phyloP scores from a whole-genome alignment of 164 flowering plant species.

The Tinospora cordifolia region DNA sequence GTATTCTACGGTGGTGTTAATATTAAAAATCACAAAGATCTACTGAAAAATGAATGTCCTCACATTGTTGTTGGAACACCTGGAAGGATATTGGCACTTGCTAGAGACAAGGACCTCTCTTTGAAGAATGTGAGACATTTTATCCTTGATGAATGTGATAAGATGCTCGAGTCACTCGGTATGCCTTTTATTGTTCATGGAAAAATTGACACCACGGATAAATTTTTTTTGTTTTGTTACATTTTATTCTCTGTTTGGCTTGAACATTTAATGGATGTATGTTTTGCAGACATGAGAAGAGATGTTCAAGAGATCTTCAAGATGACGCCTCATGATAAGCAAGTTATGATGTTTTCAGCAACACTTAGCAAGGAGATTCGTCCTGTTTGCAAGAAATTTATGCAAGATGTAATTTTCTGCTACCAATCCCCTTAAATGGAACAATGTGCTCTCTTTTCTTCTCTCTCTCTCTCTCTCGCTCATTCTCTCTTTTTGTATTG shows the following conservation, averaged over 20 bases:
- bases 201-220: background rate
- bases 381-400: conserved; percentile 97
- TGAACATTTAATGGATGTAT: conserved; percentile 2
- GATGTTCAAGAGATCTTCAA: conserved; percentile 97
- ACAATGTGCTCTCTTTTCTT: conserved; percentile 8
- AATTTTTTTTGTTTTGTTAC: too few relatives aligned
- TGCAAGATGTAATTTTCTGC: conserved; percentile 99
- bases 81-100: conserved; percentile 79
- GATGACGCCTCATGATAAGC: conserved; percentile 98
- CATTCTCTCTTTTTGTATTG: conserved; percentile 29
- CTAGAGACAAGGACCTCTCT: conserved; percentile 84
- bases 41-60: conserved; percentile 91
- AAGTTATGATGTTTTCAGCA: conserved; percentile 99
- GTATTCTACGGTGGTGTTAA: conserved; percentile 96
- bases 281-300: conserved; percentile 82
- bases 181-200: conserved; percentile 13
- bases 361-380: conserved; percentile 99
- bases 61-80: conserved; percentile 99
- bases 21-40: conserved; percentile 76
- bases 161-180: conserved; percentile 99
- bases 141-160: conserved; percentile 96
- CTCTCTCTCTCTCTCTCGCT: too few relatives aligned
- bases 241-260: background rate
- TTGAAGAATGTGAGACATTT: conserved; percentile 94
- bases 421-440: conserved; percentile 48